Evolutionary conservation across 2,329 filamentous ascomycete genomes (phyloP).

Genomic region (Sporothrix dimorphospora): DNA sequence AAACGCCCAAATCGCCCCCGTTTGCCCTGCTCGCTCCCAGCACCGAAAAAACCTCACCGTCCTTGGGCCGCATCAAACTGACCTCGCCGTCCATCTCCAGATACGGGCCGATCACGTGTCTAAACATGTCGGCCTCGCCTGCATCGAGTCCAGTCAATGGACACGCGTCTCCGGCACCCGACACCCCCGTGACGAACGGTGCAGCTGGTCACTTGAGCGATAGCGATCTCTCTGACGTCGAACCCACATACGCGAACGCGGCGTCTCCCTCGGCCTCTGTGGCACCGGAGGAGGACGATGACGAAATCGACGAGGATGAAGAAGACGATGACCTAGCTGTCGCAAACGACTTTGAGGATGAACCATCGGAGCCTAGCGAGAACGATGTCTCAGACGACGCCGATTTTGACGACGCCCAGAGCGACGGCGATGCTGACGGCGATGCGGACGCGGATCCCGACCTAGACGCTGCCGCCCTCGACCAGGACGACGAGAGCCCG

Average conservation of each 20-base stretch:
- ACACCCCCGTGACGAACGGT: constrained; percentile 48
- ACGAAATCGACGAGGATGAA: constrained; percentile 58
- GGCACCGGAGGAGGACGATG: constrained; percentile 44
- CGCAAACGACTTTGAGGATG: constrained; percentile 44
- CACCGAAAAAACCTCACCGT: constrained; percentile 38
- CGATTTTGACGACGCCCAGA: constrained; percentile 65
- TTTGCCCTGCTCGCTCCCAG: background rate
- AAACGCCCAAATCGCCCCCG: background rate
- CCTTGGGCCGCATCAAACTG: constrained; percentile 42
- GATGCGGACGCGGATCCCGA: constrained; percentile 67
- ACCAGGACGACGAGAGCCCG: constrained; percentile 61
- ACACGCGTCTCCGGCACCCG: constrained; percentile 59
- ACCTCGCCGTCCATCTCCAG: constrained; percentile 55
- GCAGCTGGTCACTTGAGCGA: constrained; percentile 60
- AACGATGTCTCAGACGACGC: constrained; percentile 66
- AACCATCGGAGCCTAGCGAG: constrained; percentile 52
- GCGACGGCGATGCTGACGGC: constrained; percentile 51
- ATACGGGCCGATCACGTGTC: constrained; percentile 64
- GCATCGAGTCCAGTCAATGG: constrained; percentile 68
- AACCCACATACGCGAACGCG: constrained; percentile 53
- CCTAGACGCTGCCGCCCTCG: constrained; percentile 66
- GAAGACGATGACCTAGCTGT: constrained; percentile 45
- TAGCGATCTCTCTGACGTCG: constrained; percentile 75
- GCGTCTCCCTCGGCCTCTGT: constrained; percentile 43
- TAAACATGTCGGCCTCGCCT: constrained; percentile 66